Evolutionary conservation across 345 rosid species (phyloP).

Genomic region (Linum lewisii): DNA sequence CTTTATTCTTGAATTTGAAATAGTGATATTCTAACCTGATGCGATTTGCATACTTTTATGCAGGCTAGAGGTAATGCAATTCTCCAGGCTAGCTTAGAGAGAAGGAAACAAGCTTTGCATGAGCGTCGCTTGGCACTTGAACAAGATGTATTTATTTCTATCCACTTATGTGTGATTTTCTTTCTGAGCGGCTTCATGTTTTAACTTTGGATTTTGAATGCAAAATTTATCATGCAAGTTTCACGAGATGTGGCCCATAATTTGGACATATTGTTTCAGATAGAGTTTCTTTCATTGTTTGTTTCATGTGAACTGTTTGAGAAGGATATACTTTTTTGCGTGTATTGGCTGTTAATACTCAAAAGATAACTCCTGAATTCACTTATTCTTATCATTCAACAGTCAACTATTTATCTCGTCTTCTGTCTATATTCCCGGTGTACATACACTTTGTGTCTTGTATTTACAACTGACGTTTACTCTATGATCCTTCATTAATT

Average conservation of each 20-base stretch:
- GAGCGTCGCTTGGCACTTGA: constrained; percentile 97
- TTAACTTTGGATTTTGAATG: neutral
- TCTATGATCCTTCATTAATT: constrained; percentile 16
- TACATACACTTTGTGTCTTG: neutral
- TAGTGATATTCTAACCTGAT: constrained; percentile 19
- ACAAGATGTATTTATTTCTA: constrained; percentile 69
- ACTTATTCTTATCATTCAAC: neutral
- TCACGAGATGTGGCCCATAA: too few species aligned
- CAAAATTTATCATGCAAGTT: too few species aligned
- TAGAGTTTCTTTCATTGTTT: too few species aligned
- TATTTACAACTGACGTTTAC: neutral
- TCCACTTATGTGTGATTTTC: neutral
- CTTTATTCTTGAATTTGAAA: constrained; percentile 5
- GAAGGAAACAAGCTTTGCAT: constrained; percentile 98
- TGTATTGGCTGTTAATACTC: too few species aligned
- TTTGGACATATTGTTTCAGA: too few species aligned
- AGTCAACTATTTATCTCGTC: neutral
- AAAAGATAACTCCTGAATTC: too few species aligned
- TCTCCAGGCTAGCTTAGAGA: constrained; percentile 92
- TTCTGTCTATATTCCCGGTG: neutral
- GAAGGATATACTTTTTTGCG: too few species aligned
- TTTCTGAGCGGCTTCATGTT: neutral
- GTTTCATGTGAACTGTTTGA: too few species aligned
- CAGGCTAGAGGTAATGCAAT: constrained; percentile 97
- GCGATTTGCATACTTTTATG: constrained; percentile 13